A percentile compares a stretch with the other conserved stretches of the same genome.
Conservation (phyloP, 1,284 basidiomycete species). For the Moniliophthora roreri region DNA sequence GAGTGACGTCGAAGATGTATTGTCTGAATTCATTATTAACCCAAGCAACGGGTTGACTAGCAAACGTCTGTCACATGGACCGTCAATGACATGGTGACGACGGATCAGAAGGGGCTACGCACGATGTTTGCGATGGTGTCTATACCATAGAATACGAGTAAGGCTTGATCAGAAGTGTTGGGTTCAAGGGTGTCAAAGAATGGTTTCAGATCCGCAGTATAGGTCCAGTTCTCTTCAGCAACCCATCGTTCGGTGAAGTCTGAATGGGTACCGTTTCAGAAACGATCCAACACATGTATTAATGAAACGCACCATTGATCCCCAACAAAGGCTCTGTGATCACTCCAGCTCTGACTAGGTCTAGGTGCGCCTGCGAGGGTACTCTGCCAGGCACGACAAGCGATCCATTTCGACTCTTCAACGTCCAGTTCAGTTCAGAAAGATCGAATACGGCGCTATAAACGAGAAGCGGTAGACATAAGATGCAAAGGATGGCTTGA, state of each 20-base stretch:
- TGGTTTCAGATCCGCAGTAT: constrained; percentile 53
- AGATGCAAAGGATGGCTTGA: too few relatives aligned
- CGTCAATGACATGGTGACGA: not conserved
- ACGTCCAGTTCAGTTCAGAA: constrained; percentile 47
- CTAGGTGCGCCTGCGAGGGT: constrained; percentile 56
- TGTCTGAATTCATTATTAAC: constrained; percentile 60
- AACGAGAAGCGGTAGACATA: constrained; percentile 2
- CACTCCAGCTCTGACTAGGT: constrained; percentile 49
- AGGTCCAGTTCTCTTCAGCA: constrained; percentile 60
- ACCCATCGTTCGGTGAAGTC: constrained; percentile 62
- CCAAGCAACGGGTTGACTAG: constrained; percentile 51
- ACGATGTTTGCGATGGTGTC: constrained; percentile 59
- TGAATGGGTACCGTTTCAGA: constrained; percentile 19
- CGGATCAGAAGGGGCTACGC: not conserved
- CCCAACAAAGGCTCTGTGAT: constrained; percentile 57
- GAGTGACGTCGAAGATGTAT: constrained; percentile 50
- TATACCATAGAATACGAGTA: constrained; percentile 61
- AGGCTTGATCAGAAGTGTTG: constrained; percentile 27
- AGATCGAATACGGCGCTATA: constrained; percentile 37
- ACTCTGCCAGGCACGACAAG: constrained; percentile 52
- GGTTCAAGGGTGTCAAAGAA: constrained; percentile 29
- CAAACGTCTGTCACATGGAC: constrained; percentile 38
- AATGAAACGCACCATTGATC: constrained; percentile 44
- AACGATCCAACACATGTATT: not conserved
- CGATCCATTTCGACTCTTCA: constrained; percentile 53